Evolutionary conservation across 306 rosid genomes (phyloP), one percentile per base, ranked within the genome.

Genomic region (Begonia fuchsioides): DNA sequence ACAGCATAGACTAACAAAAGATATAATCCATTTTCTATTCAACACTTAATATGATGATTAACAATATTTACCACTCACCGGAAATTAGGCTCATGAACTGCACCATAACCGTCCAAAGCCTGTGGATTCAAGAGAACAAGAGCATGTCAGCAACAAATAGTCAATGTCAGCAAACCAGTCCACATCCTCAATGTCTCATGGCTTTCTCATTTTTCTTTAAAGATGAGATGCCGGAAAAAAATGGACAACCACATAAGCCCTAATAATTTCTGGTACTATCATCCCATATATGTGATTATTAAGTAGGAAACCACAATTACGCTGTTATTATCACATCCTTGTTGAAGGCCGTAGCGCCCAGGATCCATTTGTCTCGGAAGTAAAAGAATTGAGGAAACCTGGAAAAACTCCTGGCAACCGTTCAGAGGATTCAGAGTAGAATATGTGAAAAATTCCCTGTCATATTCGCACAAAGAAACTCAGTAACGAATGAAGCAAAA

Each of bases 301-400:
- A 90, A 85, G 94, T 72, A 85, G 98, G 95, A 90, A 90, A 85
- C 95, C 98, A 79, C 98, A 81, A 90, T 90, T 90, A 90, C 98
- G 98, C 98, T 90, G 98, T 90, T 85, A 85, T 90, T 78, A 80
- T 90, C 98, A 95, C 98, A 90, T 83, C 98, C 94, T 85, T 73
- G 95, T 74, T 72, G 95, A 60, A 68, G 87, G 64, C 76, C 81
- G 77, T 77, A 90, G 86, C 94, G 98, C 76, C 82, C 87, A 51
- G 95, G 86, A 73, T 90, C 97, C 97, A 90, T 90, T 64, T 78
- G 76, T 76, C 57, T 76, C 77, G 80, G 68, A 68, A 67, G 83
- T 78, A 70, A 72, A 52, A 55, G 73, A 64, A 57, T 55, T 55
- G 54, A 56, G 62, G 51, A 44, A 51, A 52, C 40, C 70, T 59